Base-by-base conservation (phyloP, 495 filamentous ascomycete species). In the Annulohypoxylon nitens region DNA sequence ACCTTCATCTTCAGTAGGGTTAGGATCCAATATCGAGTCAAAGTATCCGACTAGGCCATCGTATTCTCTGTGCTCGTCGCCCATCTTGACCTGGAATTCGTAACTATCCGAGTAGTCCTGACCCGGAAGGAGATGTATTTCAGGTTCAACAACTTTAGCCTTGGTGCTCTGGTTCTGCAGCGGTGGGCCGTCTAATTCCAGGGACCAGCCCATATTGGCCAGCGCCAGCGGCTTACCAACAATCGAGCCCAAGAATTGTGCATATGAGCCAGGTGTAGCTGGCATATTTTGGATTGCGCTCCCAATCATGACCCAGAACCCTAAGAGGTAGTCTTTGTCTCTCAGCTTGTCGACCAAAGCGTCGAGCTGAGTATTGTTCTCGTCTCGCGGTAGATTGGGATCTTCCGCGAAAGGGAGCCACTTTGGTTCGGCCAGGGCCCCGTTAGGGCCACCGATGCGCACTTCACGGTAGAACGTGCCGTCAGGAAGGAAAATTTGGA, bases 381-480 rank as follows among this genome's bases (percentile, higher is more conserved):
- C 48, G 7, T 51, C n/a, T 3, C 2, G 48, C 20, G 48, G 16
- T 18, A 18, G 26, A 26, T 26, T 26, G 2, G 7, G n/a, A 4
- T 26, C n/a, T 4, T 11, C 8, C 20, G 48, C 48, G 20, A 83
- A 83, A 0, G 84, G 85, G 0, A 81, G 69, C 81, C 81, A 86
- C 23, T 79, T 79, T 4, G 55, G 37, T 4, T 55, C 30, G 0
- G 57, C 41, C 3, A 43, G 50, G 1, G 74, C 68, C 0, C 75
- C 76, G 6, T 12, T 4, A 3, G 67, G 64, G 0, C 81, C 81
- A 11, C 78, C 80, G 48, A 84, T 2, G 12, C 82, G 81, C 0
- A 88, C 71, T 67, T 87, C 88, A 20, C 81, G 75, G 75, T 86
- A 87, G 75, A 89, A 89, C 0, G 73, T 81, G 2, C 88, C 87